These are phyloP conservation scores for Botryosphaeria dothidea DNA, from an alignment of 2,329 filamentous ascomycete genomes.

Conservation along the genomic window DNA sequence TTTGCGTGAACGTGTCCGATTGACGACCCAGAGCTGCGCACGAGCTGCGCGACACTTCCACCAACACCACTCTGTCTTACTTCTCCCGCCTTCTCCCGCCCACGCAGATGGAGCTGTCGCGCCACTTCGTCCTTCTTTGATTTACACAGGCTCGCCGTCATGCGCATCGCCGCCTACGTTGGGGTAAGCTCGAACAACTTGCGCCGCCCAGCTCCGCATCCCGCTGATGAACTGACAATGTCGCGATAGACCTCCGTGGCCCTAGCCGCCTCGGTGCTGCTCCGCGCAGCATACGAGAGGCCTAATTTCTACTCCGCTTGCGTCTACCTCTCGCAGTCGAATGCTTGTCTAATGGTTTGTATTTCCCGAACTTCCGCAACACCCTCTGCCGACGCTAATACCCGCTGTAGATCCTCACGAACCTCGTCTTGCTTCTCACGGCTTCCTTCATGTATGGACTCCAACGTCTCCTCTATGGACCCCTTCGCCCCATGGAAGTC, in stretches of 20 bases:
- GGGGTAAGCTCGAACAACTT: constrained; percentile 18
- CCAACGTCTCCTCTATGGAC: constrained; percentile 87
- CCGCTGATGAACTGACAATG: background rate
- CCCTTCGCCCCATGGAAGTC: constrained; percentile 87
- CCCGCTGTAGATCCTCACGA: constrained; percentile 73
- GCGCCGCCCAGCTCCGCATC: background rate
- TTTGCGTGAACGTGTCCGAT: constrained; percentile 19
- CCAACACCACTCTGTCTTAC: background rate
- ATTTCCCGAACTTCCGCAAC: constrained; percentile 7
- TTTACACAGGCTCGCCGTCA: constrained; percentile 15
- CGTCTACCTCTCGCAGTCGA: constrained; percentile 95
- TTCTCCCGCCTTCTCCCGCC: background rate
- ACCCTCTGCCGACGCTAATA: constrained; percentile 21
- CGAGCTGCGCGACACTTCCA: constrained; percentile 5
- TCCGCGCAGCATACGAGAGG: constrained; percentile 91
- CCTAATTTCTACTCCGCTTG: constrained; percentile 98
- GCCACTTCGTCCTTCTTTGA: constrained; percentile 1
- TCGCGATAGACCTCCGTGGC: constrained; percentile 60
- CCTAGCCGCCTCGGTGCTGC: constrained; percentile 78
- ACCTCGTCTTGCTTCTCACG: constrained; percentile 81
- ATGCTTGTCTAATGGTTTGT: constrained; percentile 85
- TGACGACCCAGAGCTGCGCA: constrained; percentile 9
- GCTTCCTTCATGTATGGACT: constrained; percentile 81
- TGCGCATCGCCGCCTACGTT: constrained; percentile 19
- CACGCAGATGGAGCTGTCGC: constrained; percentile 17